Evolutionary conservation across 148 eudicot species (phyloP).

Genomic region (Cornus kousa): DNA sequence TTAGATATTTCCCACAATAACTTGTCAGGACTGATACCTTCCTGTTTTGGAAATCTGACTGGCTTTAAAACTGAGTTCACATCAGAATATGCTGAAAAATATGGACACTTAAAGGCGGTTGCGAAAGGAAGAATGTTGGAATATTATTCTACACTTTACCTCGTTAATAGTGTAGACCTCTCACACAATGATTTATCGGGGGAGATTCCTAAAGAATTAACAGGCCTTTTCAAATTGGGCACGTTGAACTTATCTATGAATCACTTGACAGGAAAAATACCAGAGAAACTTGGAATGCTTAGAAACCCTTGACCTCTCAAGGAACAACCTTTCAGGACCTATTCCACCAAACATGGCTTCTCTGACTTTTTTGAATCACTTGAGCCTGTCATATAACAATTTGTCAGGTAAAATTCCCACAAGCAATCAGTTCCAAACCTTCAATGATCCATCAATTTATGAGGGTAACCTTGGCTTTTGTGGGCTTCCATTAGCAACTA

Average conservation of each 20-base stretch:
- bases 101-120: constrained; percentile 2
- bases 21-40: constrained; percentile 16
- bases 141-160: constrained; percentile 13
- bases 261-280: constrained; percentile 32
- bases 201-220: constrained; percentile 23
- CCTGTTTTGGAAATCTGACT: constrained; percentile 23
- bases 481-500: constrained; percentile 13
- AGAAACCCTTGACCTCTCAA: constrained; percentile 37
- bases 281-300: constrained; percentile 16
- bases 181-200: constrained; percentile 26
- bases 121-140: constrained; percentile 16
- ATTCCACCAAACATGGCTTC: constrained; percentile 19
- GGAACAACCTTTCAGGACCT: constrained; percentile 16
- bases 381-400: constrained; percentile 25
- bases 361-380: constrained; percentile 10
- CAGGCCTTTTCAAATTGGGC: constrained; percentile 11
- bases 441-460: constrained; percentile 22
- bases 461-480: constrained; percentile 14
- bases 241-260: constrained; percentile 35
- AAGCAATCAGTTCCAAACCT: constrained; percentile 13
- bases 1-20: constrained; percentile 22
- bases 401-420: constrained; percentile 27
- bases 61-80: not conserved
- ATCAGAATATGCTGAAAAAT: not conserved
- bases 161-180: constrained; percentile 21